Base-by-base conservation (phyloP, 306 rosid genomes). In the Citrullus colocynthis region DNA sequence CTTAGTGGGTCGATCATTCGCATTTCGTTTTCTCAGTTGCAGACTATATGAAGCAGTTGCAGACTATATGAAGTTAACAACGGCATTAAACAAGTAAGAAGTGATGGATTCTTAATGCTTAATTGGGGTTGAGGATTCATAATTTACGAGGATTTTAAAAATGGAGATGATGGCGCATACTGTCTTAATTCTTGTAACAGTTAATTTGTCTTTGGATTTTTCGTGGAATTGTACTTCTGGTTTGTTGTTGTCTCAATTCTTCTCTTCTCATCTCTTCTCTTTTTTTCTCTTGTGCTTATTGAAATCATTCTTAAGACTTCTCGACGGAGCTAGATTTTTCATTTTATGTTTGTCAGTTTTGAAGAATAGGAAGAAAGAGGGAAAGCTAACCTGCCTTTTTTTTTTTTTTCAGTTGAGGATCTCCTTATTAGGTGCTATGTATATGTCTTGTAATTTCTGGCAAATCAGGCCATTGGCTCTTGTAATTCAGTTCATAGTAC, bases 1-100 rank as follows among this genome's bases (percentile, higher is more conserved):
- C 88, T 92, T 58, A 82, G 96, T 2, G 97, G 97, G 57, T 89
- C 93, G 1, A 79, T 89, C 6, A 83, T 96, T 74, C 97, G 98
- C 21, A 96, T 92, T 85, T 96, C 99, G 76, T 92, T 96, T 83
- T 96, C 99, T 69, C 99, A 96, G 89, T 80, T 96, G 70, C 99
- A 92, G 84, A 79, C 84, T 72, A 89, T 92, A 51, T 95, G 78
- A 86, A 79, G 78, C 99, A 96, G 89, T 80, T 96, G 70, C 99
- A 92, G 84, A 79, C 84, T 72, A 89, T 92, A 51, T 95, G 78
- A 86, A 79, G 78, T 54, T 73, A 48, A 70, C 58, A 39, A 66
- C 17, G 39, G 57, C 36, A 52, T 45, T 58, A 71, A 74, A 64
- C 65, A 80, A 70, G 84, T 78, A 72, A 78, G 80, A 82, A 58